Evolutionary conservation across 257 asterid genomes (phyloP), one percentile per base, ranked within the genome.

Genomic region (Lithospermum erythrorhizon): DNA sequence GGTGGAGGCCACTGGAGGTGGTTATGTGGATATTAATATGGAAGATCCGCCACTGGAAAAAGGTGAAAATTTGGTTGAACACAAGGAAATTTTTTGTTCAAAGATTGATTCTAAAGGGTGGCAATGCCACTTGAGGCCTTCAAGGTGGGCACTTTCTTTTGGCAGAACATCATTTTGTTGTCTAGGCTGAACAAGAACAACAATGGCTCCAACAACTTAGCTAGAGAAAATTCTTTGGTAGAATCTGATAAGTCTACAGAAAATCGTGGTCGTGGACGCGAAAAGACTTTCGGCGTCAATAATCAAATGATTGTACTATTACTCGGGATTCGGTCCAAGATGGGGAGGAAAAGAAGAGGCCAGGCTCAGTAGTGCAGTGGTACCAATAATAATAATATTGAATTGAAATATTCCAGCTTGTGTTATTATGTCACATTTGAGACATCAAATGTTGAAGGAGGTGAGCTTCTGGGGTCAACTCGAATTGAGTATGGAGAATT

Each of bases 401-500:
- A n/a, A n/a, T n/a, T n/a, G n/a, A n/a, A n/a, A n/a, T n/a, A n/a
- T n/a, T n/a, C n/a, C n/a, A n/a, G n/a, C n/a, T n/a, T n/a, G n/a
- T n/a, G 27, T 1, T 4, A 24, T 1, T 24, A 4, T 24, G 27
- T 24, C 27, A 24, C 27, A 24, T 24, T 24, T 24, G 27, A 24
- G 27, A 24, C 6, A 3, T 21, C 2, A 51, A 9, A 4, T 9
- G 14, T 18, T 8, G 14, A 53, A 53, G 21, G 24, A 37, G 59
- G 45, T 6, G 67, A 54, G 21, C 19, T 18, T 8, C 61, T 60
- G 18, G 5, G 35, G 0, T 23, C 56, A 58, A 68, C 76, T 0
- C 57, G 22, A 57, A 37, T 63, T 32, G 63, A 54, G 10, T 23
- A 57, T 5, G 70, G 66, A 9, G 81, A 70, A 6, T 58, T 68